Conservation (phyloP, 2,329 filamentous ascomycete species). For the Fusarium siculi region DNA sequence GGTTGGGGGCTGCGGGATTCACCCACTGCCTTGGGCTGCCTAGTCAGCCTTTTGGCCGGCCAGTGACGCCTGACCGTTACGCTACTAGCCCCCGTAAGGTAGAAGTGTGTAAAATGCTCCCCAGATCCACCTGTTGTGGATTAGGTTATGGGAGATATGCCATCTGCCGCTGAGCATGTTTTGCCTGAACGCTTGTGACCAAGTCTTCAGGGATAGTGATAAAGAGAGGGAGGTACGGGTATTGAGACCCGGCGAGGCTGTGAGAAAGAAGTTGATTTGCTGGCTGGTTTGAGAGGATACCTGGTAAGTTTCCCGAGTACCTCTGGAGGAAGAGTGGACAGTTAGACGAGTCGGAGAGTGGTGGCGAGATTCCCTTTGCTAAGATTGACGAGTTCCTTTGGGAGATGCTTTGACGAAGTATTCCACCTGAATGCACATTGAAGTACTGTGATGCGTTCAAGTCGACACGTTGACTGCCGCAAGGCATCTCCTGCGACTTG, state of each 20-base stretch:
- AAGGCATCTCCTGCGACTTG: background rate
- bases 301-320: no score
- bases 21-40: no score
- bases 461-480: background rate
- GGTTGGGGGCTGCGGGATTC: no score
- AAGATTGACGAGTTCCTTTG: background rate
- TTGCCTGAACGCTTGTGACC: background rate
- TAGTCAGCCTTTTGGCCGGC: no score
- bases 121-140: background rate
- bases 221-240: background rate
- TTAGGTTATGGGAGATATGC: background rate
- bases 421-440: background rate
- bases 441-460: background rate
- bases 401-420: background rate
- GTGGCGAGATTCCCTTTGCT: background rate
- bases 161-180: background rate
- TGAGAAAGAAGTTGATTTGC: no score
- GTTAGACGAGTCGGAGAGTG: background rate
- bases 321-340: background rate
- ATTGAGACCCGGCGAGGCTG: background rate
- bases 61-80: no score
- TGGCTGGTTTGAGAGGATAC: background rate
- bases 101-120: no score
- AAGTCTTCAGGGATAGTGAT: no score
- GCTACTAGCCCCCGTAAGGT: background rate